Evolutionary conservation across 345 rosid genomes (phyloP).

Genomic region (Noccaea caerulescens): DNA sequence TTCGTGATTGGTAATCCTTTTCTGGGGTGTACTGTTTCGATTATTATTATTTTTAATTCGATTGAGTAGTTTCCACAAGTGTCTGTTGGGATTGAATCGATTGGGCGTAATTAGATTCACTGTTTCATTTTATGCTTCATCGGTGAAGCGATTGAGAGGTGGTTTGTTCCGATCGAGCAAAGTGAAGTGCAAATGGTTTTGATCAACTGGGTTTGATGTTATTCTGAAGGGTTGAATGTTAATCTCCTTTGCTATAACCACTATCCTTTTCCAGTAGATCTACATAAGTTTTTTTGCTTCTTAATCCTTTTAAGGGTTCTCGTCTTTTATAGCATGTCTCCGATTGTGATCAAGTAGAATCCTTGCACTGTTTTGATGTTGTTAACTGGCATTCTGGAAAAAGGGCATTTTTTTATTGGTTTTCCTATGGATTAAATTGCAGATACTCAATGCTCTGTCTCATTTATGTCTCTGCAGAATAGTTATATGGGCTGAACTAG

Average conservation of each 20-base stretch:
- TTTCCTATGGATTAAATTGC: conserved; percentile 21
- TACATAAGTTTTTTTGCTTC: background rate
- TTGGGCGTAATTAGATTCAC: conserved; percentile 21
- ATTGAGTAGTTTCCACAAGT: background rate
- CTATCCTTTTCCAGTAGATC: conserved; percentile 28
- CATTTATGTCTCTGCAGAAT: conserved; percentile 30
- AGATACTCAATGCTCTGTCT: conserved; percentile 13
- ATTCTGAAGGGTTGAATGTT: background rate
- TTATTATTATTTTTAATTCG: background rate
- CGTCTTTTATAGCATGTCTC: background rate
- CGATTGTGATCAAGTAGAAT: conserved; percentile 25
- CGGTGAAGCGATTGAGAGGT: conserved; percentile 1
- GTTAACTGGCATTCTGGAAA: conserved; percentile 4
- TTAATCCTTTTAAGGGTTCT: background rate
- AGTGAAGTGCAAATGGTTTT: conserved; percentile 24
- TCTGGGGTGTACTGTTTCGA: background rate
- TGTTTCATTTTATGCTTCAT: background rate
- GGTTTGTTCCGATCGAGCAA: conserved; percentile 31
- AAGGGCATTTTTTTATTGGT: background rate
- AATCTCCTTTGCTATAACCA: conserved; percentile 5
- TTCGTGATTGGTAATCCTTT: background rate
- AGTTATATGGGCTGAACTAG: conserved; percentile 61
- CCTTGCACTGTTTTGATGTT: conserved; percentile 7
- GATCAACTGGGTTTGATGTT: conserved; percentile 32
- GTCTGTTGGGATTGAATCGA: conserved; percentile 6